These are phyloP conservation scores for Entomortierella lignicola DNA, from an alignment of 192 early-diverging fungal species.

Conservation along the genomic window DNA sequence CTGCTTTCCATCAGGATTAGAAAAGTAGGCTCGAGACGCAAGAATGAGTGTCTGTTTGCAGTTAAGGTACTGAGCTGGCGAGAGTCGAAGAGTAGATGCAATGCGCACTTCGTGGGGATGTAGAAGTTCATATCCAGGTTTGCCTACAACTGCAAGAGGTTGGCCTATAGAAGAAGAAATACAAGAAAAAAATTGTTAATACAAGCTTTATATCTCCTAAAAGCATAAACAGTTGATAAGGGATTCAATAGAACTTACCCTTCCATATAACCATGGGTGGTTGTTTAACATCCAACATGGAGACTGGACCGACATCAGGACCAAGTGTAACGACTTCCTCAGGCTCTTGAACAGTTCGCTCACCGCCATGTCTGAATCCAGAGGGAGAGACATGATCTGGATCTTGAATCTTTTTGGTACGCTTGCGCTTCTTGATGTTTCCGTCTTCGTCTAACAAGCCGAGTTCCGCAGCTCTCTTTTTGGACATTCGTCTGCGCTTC, in stretches of 20 bases:
- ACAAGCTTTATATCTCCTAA: not conserved
- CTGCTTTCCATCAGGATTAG: slow-evolving; percentile 46
- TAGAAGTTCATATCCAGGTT: slow-evolving; percentile 62
- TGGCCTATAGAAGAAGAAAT: slow-evolving; percentile 41
- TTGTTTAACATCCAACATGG: slow-evolving; percentile 17
- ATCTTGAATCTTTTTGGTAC: slow-evolving; percentile 37
- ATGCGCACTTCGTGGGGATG: slow-evolving; percentile 75
- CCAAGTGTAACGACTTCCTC: slow-evolving; percentile 28
- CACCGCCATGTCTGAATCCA: slow-evolving; percentile 44
- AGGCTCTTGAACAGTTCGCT: slow-evolving; percentile 42
- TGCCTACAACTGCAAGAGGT: slow-evolving; percentile 50
- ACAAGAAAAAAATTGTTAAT: not conserved
- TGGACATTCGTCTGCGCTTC: slow-evolving; percentile 38
- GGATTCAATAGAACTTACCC: slow-evolving; percentile 20
- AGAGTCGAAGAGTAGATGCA: slow-evolving; percentile 84
- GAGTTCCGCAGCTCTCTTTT: slow-evolving; percentile 32
- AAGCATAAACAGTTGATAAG: too few relatives aligned
- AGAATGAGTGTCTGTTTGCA: slow-evolving; percentile 84
- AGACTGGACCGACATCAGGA: slow-evolving; percentile 41
- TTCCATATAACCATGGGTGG: slow-evolving; percentile 36
- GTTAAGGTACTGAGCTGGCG: slow-evolving; percentile 84
- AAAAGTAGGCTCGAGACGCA: slow-evolving; percentile 61
- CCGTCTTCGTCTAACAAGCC: slow-evolving; percentile 21
- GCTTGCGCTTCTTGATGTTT: slow-evolving; percentile 32
- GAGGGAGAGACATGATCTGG: slow-evolving; percentile 33